Conservation (phyloP, 75 land plant genomes). For the Selaginella moellendorffii region DNA sequence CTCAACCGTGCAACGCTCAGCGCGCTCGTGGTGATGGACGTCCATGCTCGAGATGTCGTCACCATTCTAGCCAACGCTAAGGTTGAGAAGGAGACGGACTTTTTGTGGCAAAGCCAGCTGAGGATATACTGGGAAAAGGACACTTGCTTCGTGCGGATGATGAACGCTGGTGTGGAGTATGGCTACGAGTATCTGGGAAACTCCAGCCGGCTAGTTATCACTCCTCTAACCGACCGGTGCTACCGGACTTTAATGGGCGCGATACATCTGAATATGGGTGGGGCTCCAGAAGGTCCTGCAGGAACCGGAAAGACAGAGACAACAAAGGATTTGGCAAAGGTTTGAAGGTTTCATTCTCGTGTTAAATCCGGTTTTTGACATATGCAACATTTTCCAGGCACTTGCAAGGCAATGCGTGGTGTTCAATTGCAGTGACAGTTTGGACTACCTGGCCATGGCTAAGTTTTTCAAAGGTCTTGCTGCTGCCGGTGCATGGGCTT, state of each 20-base stretch:
- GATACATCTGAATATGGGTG: slow-evolving; percentile 27
- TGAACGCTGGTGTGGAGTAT: slow-evolving; percentile 31
- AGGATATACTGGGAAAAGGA: slow-evolving; percentile 34
- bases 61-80: slow-evolving; percentile 16
- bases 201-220: slow-evolving; percentile 27
- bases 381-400: slow-evolving; percentile 14
- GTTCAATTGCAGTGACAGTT: slow-evolving; percentile 30
- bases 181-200: slow-evolving; percentile 36
- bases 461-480: slow-evolving; percentile 36
- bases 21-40: slow-evolving; percentile 36
- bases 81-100: slow-evolving; percentile 21
- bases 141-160: slow-evolving; percentile 33
- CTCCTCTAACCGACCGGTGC: slow-evolving; percentile 30
- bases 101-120: slow-evolving; percentile 33
- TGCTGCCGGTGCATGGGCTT: slow-evolving; percentile 31
- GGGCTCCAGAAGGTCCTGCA: slow-evolving; percentile 34
- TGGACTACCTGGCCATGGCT: slow-evolving; percentile 32
- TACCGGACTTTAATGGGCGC: slow-evolving; percentile 33
- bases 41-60: slow-evolving; percentile 32
- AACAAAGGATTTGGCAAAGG: slow-evolving; percentile 30
- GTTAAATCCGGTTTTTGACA: neutral
- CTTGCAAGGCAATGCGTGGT: slow-evolving; percentile 31
- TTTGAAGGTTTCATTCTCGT: neutral
- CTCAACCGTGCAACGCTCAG: slow-evolving; percentile 29
- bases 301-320: slow-evolving; percentile 37